A percentile compares a stretch with the other conserved stretches of the same genome.
These are phyloP conservation scores for Ascochyta viciae-villosae DNA, from an alignment of 2,329 filamentous ascomycete genomes.

Conservation along the genomic window DNA sequence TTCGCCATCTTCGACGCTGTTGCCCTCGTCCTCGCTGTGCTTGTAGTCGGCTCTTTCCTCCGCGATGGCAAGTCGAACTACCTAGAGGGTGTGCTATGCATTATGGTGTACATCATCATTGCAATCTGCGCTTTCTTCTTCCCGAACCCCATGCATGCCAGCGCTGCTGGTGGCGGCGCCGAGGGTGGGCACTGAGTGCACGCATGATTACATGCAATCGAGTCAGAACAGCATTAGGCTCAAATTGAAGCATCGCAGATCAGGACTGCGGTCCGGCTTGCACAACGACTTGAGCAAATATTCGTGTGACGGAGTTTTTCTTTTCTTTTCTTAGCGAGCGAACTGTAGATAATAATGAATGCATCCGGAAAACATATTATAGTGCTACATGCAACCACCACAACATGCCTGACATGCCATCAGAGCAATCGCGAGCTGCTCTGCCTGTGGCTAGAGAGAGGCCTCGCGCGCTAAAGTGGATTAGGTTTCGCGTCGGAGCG, in stretches of 20 bases:
- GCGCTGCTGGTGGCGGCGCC: slow-evolving; percentile 1
- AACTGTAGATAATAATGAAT: not conserved
- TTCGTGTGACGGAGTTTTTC: not conserved
- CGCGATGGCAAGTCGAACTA: slow-evolving; percentile 91
- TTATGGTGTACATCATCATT: slow-evolving; percentile 72
- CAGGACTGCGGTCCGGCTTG: not conserved
- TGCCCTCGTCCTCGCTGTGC: slow-evolving; percentile 80
- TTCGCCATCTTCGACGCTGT: slow-evolving; percentile 89
- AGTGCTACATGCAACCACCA: too few relatives aligned
- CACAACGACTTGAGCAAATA: slow-evolving; percentile 6
- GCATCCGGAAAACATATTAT: not conserved
- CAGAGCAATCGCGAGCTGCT: too few relatives aligned
- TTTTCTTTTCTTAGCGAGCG: slow-evolving; percentile 21
- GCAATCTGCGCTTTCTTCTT: slow-evolving; percentile 69
- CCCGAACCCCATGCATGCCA: slow-evolving; percentile 54
- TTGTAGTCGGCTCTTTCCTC: slow-evolving; percentile 87
- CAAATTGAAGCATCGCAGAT: not conserved
- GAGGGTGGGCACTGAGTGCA: slow-evolving; percentile 24
- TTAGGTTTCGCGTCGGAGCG: not conserved
- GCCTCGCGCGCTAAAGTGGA: too few relatives aligned
- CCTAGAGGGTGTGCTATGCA: slow-evolving; percentile 81
- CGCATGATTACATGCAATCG: not conserved
- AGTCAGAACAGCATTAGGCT: not conserved
- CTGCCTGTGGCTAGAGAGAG: too few relatives aligned
- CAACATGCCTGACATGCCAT: too few relatives aligned